Percentiles rank a stretch among this genome's conserved stretches.
phyloP scores from a whole-genome alignment of 208 protist genomes.

The Trypanosoma scelopori region DNA sequence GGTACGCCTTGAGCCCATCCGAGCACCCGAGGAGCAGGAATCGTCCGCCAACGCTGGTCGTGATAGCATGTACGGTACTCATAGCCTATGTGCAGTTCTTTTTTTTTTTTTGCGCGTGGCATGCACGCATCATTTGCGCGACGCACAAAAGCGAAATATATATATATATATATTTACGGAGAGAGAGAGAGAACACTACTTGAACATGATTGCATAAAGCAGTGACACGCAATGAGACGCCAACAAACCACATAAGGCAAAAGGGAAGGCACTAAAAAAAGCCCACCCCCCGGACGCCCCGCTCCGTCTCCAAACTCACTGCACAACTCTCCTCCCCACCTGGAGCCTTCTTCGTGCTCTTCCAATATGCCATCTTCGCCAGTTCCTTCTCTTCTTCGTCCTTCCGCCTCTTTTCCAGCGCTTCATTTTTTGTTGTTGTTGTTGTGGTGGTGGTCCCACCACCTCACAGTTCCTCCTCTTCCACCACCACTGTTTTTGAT shows the following conservation, averaged over 20 bases:
- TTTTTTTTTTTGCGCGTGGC: too few species aligned
- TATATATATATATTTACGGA: too few species aligned
- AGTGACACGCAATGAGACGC: neutral
- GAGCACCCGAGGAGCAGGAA: constrained; percentile 26
- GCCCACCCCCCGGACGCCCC: too few species aligned
- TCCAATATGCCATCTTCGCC: neutral
- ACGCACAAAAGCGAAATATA: too few species aligned
- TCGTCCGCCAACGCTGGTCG: constrained; percentile 15
- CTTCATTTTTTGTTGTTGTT: too few species aligned
- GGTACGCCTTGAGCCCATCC: constrained; percentile 20
- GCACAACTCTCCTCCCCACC: too few species aligned
- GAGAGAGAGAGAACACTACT: neutral
- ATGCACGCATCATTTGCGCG: too few species aligned
- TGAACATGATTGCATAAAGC: too few species aligned
- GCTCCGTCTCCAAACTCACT: too few species aligned
- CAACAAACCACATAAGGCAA: neutral
- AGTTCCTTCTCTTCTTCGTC: neutral
- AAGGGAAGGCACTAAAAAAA: neutral
- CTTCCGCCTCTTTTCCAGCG: neutral
- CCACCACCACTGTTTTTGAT: too few species aligned
- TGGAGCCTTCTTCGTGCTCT: neutral
- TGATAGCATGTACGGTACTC: constrained; percentile 15
- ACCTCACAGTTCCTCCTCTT: neutral
- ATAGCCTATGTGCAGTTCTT: constrained; percentile 1
- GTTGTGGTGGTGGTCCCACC: too few species aligned